These are phyloP conservation scores for Sporothrix brunneoviolacea DNA, from an alignment of 2,329 filamentous ascomycete species.

Conservation along the genomic window DNA sequence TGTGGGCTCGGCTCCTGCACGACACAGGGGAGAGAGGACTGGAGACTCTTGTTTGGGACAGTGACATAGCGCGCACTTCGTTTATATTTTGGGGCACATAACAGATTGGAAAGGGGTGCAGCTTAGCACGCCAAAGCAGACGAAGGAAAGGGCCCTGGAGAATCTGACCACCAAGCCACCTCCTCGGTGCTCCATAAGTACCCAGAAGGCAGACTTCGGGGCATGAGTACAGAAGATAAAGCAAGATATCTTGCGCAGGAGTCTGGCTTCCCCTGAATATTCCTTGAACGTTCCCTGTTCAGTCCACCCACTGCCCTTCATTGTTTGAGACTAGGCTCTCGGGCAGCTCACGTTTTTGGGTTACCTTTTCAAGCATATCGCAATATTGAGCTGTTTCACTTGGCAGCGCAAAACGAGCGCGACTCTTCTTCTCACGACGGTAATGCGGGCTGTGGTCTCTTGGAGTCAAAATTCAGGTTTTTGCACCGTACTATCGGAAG, in stretches of 20 bases:
- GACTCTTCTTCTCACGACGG: too few species aligned
- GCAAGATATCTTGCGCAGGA: too few species aligned
- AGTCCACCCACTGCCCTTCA: slow-evolving; percentile 3
- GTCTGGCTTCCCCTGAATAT: too few species aligned
- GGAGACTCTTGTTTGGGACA: background rate
- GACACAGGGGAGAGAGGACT: slow-evolving; percentile 4
- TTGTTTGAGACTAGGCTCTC: slow-evolving; percentile 6
- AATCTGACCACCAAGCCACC: slow-evolving; percentile 9
- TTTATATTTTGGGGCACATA: background rate
- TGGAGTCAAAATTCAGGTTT: too few species aligned
- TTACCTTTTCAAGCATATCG: slow-evolving; percentile 7
- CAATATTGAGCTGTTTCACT: slow-evolving; percentile 5
- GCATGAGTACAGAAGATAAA: too few species aligned
- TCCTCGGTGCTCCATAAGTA: too few species aligned
- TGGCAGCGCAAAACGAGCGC: background rate
- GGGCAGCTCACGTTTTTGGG: background rate
- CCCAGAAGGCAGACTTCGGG: too few species aligned
- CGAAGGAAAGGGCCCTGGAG: background rate
- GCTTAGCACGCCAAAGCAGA: too few species aligned
- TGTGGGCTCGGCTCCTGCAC: slow-evolving; percentile 1
- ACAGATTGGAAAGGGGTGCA: background rate
- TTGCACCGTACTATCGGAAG: too few species aligned
- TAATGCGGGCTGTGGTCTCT: too few species aligned
- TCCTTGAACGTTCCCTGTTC: too few species aligned
- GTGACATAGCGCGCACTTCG: background rate